Evolutionary conservation across 768 basidiomycete genomes (phyloP).

Genomic region (Russula lepida): DNA sequence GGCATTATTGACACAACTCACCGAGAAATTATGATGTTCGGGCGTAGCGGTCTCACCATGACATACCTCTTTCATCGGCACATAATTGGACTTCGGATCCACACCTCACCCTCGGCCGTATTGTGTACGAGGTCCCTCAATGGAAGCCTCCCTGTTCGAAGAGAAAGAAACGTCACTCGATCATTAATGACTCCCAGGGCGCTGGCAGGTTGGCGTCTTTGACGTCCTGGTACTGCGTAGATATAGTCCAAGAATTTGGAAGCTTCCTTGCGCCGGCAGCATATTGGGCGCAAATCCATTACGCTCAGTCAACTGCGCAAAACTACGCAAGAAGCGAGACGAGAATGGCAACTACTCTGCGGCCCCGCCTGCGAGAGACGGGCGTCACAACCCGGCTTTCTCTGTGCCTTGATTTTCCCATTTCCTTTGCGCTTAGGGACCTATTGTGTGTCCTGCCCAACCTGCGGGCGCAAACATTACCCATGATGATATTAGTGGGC

Average conservation of each 20-base stretch:
- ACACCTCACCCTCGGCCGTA: neutral
- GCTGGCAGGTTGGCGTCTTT: neutral
- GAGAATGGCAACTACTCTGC: conserved; percentile 9
- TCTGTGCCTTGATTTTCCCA: conserved; percentile 6
- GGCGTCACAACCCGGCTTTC: conserved; percentile 5
- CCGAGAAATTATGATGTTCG: neutral
- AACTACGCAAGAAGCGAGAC: neutral
- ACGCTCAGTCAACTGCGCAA: neutral
- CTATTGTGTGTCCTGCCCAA: neutral
- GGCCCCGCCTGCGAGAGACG: neutral
- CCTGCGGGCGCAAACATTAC: neutral
- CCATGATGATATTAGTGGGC: neutral
- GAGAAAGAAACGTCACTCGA: conserved; percentile 3
- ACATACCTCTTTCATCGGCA: neutral
- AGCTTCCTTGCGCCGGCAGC: neutral
- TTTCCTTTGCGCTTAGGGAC: neutral
- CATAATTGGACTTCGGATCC: neutral
- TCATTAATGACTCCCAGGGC: neutral
- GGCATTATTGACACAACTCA: neutral
- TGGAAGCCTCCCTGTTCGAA: conserved; percentile 1
- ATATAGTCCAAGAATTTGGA: neutral
- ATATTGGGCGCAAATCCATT: neutral
- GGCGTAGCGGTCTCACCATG: conserved; percentile 3
- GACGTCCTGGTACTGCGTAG: neutral
- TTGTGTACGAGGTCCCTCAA: neutral